Evolutionary conservation across 148 eudicot species (phyloP).

Genomic region (Rhododendron molle): DNA sequence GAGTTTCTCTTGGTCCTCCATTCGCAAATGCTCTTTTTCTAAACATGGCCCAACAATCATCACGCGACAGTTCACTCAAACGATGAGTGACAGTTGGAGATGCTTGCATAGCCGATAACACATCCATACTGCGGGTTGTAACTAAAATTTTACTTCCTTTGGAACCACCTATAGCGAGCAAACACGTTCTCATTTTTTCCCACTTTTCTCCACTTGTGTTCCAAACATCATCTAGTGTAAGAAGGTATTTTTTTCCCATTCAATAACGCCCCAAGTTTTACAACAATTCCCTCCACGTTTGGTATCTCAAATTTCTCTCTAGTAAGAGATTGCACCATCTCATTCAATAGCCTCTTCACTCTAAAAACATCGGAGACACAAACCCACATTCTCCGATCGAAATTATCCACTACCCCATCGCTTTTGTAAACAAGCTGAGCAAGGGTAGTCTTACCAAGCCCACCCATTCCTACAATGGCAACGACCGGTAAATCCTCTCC

Average conservation of each 20-base stretch:
- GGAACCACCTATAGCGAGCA: neutral
- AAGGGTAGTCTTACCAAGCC: constrained; percentile 10
- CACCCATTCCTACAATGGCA: constrained; percentile 1
- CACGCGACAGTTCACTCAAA: neutral
- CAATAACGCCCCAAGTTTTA: neutral
- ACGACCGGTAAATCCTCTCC: constrained; percentile 6
- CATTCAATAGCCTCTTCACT: neutral
- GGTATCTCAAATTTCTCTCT: neutral
- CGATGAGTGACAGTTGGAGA: neutral
- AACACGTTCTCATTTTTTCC: neutral
- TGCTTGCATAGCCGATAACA: neutral
- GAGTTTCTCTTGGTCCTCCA: neutral
- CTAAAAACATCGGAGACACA: neutral
- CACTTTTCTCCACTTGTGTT: neutral
- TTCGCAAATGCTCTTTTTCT: neutral
- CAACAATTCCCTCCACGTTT: too few relatives aligned
- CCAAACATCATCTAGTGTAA: constrained; percentile 12
- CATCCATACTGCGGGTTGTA: too few relatives aligned
- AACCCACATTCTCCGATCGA: neutral
- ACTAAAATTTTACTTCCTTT: too few relatives aligned
- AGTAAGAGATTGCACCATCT: constrained; percentile 12
- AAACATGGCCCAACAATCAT: neutral
- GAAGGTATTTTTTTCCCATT: constrained; percentile 1
- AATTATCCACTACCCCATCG: neutral
- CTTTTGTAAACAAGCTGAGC: constrained; percentile 9